A percentile compares a stretch with the other conserved stretches of the same genome.
phyloP scores from a whole-genome alignment of 306 rosid genomes.

The Vigna trinervia region DNA sequence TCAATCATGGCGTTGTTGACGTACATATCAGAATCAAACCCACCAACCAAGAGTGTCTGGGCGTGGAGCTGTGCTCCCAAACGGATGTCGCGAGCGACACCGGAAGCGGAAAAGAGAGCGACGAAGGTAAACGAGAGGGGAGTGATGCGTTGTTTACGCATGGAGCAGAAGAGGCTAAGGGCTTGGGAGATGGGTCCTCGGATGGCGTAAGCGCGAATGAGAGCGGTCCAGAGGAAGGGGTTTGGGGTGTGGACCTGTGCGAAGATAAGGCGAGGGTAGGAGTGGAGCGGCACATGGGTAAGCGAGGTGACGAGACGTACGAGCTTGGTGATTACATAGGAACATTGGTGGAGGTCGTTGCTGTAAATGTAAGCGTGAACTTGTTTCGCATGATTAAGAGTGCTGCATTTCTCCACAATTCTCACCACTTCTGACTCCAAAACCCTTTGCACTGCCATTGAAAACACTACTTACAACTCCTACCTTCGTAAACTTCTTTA shows the following conservation, averaged over 20 bases:
- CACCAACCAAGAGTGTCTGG: constrained; percentile 73
- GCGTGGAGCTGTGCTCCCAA: constrained; percentile 77
- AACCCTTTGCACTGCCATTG: constrained; percentile 32
- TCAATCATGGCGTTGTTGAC: constrained; percentile 73
- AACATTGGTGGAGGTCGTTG: constrained; percentile 60
- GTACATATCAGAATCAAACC: constrained; percentile 67
- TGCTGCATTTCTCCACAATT: constrained; percentile 53
- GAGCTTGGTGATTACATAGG: constrained; percentile 74
- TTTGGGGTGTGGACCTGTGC: constrained; percentile 64
- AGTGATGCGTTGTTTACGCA: constrained; percentile 38
- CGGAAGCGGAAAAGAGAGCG: constrained; percentile 70
- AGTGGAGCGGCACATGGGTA: constrained; percentile 51
- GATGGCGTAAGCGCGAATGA: constrained; percentile 70
- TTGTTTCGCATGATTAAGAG: constrained; percentile 55
- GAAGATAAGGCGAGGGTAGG: constrained; percentile 70
- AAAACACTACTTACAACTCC: too few species aligned
- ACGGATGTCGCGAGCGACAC: constrained; percentile 32
- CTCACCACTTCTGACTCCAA: constrained; percentile 53
- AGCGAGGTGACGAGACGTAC: constrained; percentile 61
- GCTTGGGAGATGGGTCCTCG: constrained; percentile 60
- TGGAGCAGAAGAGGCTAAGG: constrained; percentile 48
- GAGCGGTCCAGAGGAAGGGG: constrained; percentile 84
- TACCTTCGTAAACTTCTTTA: too few species aligned
- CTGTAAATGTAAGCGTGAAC: constrained; percentile 67
- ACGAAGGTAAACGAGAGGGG: constrained; percentile 85